phyloP scores from a whole-genome alignment of 2,329 filamentous ascomycete genomes.

The Verticillium dahliae region DNA sequence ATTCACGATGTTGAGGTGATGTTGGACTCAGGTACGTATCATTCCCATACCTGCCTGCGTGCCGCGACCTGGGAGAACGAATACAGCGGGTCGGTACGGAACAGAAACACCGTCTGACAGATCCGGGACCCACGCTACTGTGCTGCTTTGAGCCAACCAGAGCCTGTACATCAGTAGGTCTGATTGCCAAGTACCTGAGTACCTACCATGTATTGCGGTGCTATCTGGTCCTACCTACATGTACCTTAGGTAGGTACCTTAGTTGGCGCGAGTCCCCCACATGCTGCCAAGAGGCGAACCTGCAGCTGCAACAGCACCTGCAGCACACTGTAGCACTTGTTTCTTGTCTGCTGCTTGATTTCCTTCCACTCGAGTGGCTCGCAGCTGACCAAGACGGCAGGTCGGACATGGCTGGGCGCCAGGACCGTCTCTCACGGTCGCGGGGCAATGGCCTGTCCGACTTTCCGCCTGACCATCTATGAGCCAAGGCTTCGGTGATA shows the following conservation, averaged over 20 bases:
- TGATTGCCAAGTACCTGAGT: no score
- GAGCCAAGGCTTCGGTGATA: not conserved
- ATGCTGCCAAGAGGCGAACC: not conserved
- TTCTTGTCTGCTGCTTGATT: not conserved
- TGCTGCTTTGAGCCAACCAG: no score
- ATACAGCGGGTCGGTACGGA: not conserved
- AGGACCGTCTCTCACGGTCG: not conserved
- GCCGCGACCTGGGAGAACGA: not conserved
- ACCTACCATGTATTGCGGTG: no score
- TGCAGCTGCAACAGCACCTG: not conserved
- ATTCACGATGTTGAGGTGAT: not conserved
- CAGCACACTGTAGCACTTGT: not conserved
- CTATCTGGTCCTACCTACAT: no score
- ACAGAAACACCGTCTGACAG: not conserved
- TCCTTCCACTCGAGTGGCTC: no score
- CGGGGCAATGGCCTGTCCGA: not conserved
- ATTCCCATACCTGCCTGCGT: not conserved
- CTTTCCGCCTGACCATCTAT: not conserved
- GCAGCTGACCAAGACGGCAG: not conserved
- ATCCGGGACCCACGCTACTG: not conserved
- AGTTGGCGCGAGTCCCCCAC: not conserved
- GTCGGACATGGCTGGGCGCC: not conserved
- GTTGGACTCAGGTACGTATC: not conserved
- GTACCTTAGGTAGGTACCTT: no score
- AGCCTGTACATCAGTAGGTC: no score